Evolutionary conservation across 805 yeast species (phyloP).

Genomic region (Spathaspora gorwiae): DNA sequence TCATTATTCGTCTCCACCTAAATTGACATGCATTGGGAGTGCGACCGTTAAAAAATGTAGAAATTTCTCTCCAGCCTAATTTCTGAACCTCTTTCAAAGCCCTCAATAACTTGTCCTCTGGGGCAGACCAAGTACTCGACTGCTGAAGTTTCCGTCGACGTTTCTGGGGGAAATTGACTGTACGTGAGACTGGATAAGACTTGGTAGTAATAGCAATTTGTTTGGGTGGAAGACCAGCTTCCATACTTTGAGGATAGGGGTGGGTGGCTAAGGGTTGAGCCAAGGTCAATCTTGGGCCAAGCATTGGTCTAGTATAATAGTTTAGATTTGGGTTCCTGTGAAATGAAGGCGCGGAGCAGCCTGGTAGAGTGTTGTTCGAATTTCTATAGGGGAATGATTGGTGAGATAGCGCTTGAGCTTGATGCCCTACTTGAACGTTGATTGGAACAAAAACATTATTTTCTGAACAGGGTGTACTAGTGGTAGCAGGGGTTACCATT

Average conservation of each 20-base stretch:
- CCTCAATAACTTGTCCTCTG: slow-evolving; percentile 66
- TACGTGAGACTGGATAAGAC: neutral
- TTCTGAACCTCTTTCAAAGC: slow-evolving; percentile 78
- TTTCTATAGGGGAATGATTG: too few relatives aligned
- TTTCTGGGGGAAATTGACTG: neutral
- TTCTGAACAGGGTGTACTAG: too few relatives aligned
- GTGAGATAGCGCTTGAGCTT: too few relatives aligned
- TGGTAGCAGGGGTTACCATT: too few relatives aligned
- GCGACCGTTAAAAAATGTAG: slow-evolving; percentile 70
- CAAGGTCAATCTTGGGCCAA: neutral
- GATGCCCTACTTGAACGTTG: too few relatives aligned
- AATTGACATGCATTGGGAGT: slow-evolving; percentile 89
- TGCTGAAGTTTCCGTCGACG: slow-evolving; percentile 25
- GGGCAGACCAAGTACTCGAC: slow-evolving; percentile 66
- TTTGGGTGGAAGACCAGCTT: neutral
- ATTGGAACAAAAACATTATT: too few relatives aligned
- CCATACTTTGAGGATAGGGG: neutral
- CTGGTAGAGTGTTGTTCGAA: too few relatives aligned
- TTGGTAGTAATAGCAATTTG: neutral
- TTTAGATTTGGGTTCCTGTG: too few relatives aligned
- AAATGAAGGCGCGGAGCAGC: too few relatives aligned
- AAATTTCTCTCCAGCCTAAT: slow-evolving; percentile 86
- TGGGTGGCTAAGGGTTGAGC: neutral
- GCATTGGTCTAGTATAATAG: too few relatives aligned
- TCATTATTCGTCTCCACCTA: slow-evolving; percentile 71